Conservation (phyloP, 805 yeast species). For the Danielia oregonensis region DNA sequence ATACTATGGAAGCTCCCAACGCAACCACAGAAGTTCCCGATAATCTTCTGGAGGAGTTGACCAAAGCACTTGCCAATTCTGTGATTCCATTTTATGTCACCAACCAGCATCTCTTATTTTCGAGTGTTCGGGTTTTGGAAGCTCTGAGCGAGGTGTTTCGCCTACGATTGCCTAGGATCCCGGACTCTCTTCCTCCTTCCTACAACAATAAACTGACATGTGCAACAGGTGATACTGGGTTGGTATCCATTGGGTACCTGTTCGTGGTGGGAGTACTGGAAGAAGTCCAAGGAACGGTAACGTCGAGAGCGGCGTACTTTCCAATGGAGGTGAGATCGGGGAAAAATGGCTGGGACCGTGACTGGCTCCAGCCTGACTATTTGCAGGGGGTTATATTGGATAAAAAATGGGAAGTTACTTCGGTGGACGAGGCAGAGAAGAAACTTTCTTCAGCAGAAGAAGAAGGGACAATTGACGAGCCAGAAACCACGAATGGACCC, state of each 20-base stretch:
- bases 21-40: constrained; percentile 2
- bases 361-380: constrained; percentile 28
- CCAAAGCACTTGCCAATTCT: constrained; percentile 26
- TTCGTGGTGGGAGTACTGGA: constrained; percentile 32
- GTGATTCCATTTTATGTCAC: constrained; percentile 40
- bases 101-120: constrained; percentile 35
- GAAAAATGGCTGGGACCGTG: constrained; percentile 21
- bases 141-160: constrained; percentile 17
- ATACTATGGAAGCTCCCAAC: constrained; percentile 17
- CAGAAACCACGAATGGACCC: not conserved
- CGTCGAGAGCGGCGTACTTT: constrained; percentile 28
- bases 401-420: constrained; percentile 25
- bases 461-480: constrained; percentile 2
- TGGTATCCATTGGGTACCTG: constrained; percentile 34
- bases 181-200: constrained; percentile 32
- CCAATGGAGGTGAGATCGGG: constrained; percentile 29
- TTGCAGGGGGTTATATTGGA: constrained; percentile 24
- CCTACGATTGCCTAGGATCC: constrained; percentile 21
- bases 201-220: constrained; percentile 42
- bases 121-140: constrained; percentile 21
- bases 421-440: constrained; percentile 4
- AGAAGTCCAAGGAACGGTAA: constrained; percentile 10
- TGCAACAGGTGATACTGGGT: constrained; percentile 35
- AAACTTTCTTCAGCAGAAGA: constrained; percentile 1
- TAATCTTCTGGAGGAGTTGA: constrained; percentile 7